Evolutionary conservation across 2,329 filamentous ascomycete species (phyloP).

Genomic region (Beauveria sp.): DNA sequence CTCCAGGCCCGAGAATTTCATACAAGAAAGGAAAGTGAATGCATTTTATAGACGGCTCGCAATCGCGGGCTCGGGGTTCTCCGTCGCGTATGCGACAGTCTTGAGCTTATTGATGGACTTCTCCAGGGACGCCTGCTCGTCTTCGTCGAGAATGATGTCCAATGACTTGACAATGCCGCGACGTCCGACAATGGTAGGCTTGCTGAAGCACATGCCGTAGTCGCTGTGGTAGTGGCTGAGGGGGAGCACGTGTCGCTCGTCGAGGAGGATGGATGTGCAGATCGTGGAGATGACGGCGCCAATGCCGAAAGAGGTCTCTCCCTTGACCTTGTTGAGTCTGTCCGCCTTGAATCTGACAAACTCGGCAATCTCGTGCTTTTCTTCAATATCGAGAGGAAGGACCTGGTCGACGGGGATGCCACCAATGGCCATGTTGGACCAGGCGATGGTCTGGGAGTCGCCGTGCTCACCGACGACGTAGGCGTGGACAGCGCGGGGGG

Average conservation of each 20-base stretch:
- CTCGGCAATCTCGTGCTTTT: slow-evolving; percentile 36
- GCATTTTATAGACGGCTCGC: slow-evolving; percentile 6
- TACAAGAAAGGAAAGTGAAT: slow-evolving; percentile 2
- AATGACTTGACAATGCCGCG: slow-evolving; percentile 28
- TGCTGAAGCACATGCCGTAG: slow-evolving; percentile 39
- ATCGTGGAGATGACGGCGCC: slow-evolving; percentile 39
- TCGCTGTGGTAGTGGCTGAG: slow-evolving; percentile 42
- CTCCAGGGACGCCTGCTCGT: slow-evolving; percentile 11
- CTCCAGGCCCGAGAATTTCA: neutral
- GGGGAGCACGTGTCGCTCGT: slow-evolving; percentile 37
- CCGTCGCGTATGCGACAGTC: slow-evolving; percentile 8
- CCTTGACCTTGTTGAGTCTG: slow-evolving; percentile 29
- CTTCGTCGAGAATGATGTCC: slow-evolving; percentile 6
- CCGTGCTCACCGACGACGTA: slow-evolving; percentile 19
- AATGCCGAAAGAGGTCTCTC: slow-evolving; percentile 42
- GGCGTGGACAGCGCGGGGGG: slow-evolving; percentile 14
- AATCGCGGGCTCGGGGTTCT: slow-evolving; percentile 7
- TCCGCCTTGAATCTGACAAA: slow-evolving; percentile 44
- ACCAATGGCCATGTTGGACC: slow-evolving; percentile 18
- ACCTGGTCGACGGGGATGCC: slow-evolving; percentile 14
- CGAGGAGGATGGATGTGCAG: slow-evolving; percentile 42
- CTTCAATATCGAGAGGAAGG: slow-evolving; percentile 31
- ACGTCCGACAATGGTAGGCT: slow-evolving; percentile 40
- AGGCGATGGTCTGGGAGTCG: slow-evolving; percentile 17
- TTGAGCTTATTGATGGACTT: slow-evolving; percentile 11